phyloP scores from a whole-genome alignment of 345 rosid genomes.

The Camelina sativa region DNA sequence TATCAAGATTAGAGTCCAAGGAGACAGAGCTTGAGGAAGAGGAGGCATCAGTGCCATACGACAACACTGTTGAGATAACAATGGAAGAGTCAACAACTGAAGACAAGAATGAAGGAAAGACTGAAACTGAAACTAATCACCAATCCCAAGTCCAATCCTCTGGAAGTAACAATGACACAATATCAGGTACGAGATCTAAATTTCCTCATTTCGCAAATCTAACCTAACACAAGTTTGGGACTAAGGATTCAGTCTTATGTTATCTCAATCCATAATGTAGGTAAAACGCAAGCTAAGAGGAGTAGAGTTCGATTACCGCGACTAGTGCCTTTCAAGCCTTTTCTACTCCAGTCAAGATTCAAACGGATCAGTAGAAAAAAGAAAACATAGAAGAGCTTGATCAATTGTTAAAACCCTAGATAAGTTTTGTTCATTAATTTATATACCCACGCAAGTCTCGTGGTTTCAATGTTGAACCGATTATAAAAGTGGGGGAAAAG shows the following conservation, averaged over 20 bases:
- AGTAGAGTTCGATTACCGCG: constrained; percentile 34
- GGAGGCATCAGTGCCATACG: constrained; percentile 23
- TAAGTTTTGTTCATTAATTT: constrained; percentile 27
- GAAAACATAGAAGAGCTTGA: constrained; percentile 30
- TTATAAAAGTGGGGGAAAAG: constrained; percentile 5
- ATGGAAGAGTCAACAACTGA: constrained; percentile 39
- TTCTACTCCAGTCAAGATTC: constrained; percentile 51
- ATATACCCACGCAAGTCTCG: constrained; percentile 26
- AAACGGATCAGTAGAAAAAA: constrained; percentile 49
- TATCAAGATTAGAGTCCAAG: constrained; percentile 28
- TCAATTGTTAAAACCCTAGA: constrained; percentile 3
- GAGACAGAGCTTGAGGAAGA: constrained; percentile 29
- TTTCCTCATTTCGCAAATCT: constrained; percentile 17
- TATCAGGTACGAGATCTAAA: constrained; percentile 35
- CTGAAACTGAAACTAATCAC: constrained; percentile 39
- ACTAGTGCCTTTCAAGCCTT: constrained; percentile 49
- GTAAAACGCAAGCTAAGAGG: constrained; percentile 43
- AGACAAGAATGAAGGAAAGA: constrained; percentile 39
- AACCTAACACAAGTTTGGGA: constrained; percentile 3
- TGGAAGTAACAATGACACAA: constrained; percentile 23
- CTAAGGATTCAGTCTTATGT: constrained; percentile 9
- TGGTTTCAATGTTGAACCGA: constrained; percentile 15
- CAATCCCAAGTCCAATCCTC: constrained; percentile 28
- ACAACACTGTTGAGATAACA: constrained; percentile 23
- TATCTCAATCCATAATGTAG: constrained; percentile 44